Base-by-base conservation (phyloP, 2,329 filamentous ascomycete genomes). In the Aspergillus ochraceoroseus region DNA sequence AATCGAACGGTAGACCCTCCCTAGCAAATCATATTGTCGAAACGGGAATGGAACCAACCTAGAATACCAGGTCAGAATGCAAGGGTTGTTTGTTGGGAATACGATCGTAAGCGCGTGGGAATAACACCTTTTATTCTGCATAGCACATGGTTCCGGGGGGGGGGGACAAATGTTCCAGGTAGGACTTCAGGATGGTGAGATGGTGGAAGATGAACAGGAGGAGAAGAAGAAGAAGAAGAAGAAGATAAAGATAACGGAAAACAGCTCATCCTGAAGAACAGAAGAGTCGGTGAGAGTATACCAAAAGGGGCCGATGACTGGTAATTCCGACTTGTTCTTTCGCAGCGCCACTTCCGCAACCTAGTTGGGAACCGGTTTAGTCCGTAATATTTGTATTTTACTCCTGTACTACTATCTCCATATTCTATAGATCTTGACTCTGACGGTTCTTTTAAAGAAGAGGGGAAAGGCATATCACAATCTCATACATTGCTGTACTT, bases 221-320 rank as follows among this genome's bases (percentile, higher is more conserved):
- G 8, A 20, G 29, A 37, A 18, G 22, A 32, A 25, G 18, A 13
- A 27, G 25, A 13, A 41, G 37, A 9, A 29, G 32, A 26, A 15
- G 26, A 31, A 33, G 29, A 25, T n/a, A 15, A 30, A 31, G 28
- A 20, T 39, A 38, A 33, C 20, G n/a, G n/a, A n/a, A 37, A 41
- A 19, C 26, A n/a, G 12, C 7, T 20, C 28, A 41, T 42, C 14
- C 7, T 36, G 31, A 18, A 28, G 26, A 27, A 38, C 14, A 39
- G 25, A 50, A 44, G 41, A 46, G 48, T 51, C 48, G 48, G 48
- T 51, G 48, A 51, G 20, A 32, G 34, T 43, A 40, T 41, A 22
- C 34, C 20, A 23, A 47, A 20, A 26, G 36, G 39, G 36, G 27
- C 35, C 29, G 18, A n/a, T n/a, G n/a, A n/a, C n/a, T n/a, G n/a